Evolutionary conservation across 352 stramenopile species (phyloP).

Genomic region (Blastocystis sp.): DNA sequence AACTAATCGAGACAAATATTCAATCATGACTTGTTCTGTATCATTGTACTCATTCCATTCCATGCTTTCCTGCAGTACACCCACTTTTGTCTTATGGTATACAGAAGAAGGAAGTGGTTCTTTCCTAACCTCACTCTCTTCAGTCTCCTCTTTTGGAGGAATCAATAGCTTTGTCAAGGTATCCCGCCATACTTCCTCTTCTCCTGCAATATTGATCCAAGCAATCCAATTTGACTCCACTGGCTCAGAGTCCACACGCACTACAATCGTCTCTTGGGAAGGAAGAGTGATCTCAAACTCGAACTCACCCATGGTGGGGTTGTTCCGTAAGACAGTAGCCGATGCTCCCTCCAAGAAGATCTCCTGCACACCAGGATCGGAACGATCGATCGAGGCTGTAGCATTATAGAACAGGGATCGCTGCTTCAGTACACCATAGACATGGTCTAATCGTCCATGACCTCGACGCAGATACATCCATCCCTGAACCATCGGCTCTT

Average conservation of each 20-base stretch:
- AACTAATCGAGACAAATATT: constrained; percentile 72
- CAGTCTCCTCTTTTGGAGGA: not conserved
- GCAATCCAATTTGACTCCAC: constrained; percentile 9
- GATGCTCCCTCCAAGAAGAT: constrained; percentile 2
- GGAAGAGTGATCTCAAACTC: not conserved
- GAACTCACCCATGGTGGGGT: constrained; percentile 18
- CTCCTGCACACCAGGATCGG: not conserved
- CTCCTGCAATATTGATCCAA: constrained; percentile 13
- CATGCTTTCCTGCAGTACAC: constrained; percentile 87
- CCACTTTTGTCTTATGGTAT: constrained; percentile 67
- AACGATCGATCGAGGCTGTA: not conserved
- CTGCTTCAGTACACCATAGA: constrained; percentile 28
- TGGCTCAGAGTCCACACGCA: constrained; percentile 11
- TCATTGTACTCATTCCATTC: constrained; percentile 87
- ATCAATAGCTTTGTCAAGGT: constrained; percentile 16
- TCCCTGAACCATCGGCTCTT: constrained; percentile 57
- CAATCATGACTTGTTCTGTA: constrained; percentile 86
- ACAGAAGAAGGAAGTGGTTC: not conserved
- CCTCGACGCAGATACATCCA: constrained; percentile 33
- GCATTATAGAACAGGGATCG: not conserved
- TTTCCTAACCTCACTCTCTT: not conserved
- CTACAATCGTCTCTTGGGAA: not conserved
- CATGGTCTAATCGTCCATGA: not conserved
- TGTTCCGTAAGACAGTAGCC: not conserved
- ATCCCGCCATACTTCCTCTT: not conserved